A percentile compares a stretch with the other conserved stretches of the same genome.
phyloP scores from a whole-genome alignment of 108 stramenopile species.

The Mediolabrus comicus region DNA sequence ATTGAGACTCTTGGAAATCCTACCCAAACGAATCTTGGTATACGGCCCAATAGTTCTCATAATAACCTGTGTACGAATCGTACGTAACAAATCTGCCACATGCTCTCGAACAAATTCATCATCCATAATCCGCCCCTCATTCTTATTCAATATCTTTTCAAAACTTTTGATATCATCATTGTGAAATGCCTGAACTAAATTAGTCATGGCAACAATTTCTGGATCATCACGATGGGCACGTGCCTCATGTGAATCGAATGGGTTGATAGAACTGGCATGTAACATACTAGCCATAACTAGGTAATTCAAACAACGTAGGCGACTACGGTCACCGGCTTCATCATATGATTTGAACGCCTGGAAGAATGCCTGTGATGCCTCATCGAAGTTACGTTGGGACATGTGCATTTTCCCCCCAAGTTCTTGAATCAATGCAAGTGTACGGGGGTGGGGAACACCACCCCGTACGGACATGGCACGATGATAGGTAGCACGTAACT shows the following conservation, averaged over 20 bases:
- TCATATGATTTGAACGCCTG: slow-evolving; percentile 95
- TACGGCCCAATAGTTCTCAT: slow-evolving; percentile 84
- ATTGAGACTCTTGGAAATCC: slow-evolving; percentile 84
- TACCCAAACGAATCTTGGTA: slow-evolving; percentile 75
- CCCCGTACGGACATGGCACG: slow-evolving; percentile 86
- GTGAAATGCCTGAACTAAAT: slow-evolving; percentile 87
- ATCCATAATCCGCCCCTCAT: slow-evolving; percentile 85
- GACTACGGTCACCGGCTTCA: slow-evolving; percentile 89
- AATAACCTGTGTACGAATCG: slow-evolving; percentile 91
- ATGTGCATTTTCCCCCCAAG: slow-evolving; percentile 94
- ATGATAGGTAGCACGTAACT: slow-evolving; percentile 80
- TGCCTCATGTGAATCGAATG: slow-evolving; percentile 93
- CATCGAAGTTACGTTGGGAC: slow-evolving; percentile 76
- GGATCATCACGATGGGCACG: slow-evolving; percentile 92
- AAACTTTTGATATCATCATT: slow-evolving; percentile 77
- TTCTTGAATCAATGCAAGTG: slow-evolving; percentile 89
- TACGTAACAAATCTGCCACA: slow-evolving; percentile 85
- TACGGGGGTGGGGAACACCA: slow-evolving; percentile 91
- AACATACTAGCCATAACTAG: slow-evolving; percentile 93
- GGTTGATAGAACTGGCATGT: slow-evolving; percentile 88
- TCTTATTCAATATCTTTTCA: slow-evolving; percentile 78
- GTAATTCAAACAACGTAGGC: slow-evolving; percentile 89
- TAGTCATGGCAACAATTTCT: slow-evolving; percentile 94
- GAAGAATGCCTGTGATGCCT: slow-evolving; percentile 81
- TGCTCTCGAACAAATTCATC: slow-evolving; percentile 91